Evolutionary conservation across 2,329 filamentous ascomycete genomes (phyloP).

Genomic region (Ophiocordyceps australis): DNA sequence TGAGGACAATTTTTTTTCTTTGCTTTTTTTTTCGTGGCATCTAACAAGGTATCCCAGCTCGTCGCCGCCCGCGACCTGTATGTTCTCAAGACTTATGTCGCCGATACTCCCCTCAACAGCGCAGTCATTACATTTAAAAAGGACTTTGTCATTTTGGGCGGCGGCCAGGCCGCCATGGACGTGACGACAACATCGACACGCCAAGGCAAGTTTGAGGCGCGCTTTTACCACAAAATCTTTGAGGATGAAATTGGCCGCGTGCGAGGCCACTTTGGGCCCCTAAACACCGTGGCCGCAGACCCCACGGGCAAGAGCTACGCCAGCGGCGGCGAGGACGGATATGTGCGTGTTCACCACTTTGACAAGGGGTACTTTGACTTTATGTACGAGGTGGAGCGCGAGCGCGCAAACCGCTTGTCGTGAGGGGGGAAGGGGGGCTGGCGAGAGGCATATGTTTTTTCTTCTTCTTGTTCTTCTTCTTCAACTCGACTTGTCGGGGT

Average conservation of each 20-base stretch:
- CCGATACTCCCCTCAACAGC: constrained; percentile 93
- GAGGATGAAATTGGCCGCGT: constrained; percentile 97
- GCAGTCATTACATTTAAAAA: constrained; percentile 89
- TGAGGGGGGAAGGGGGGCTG: too few relatives aligned
- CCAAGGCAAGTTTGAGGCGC: constrained; percentile 97
- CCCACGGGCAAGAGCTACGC: constrained; percentile 86
- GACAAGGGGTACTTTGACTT: constrained; percentile 99
- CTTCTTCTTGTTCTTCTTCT: too few relatives aligned
- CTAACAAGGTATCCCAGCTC: too few relatives aligned
- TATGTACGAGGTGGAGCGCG: constrained; percentile 94
- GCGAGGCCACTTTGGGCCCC: constrained; percentile 86
- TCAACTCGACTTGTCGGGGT: too few relatives aligned
- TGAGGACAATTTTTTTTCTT: too few relatives aligned
- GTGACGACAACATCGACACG: constrained; percentile 86
- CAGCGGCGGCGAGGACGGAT: constrained; percentile 92
- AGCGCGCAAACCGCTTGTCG: constrained; percentile 35
- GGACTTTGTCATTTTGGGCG: constrained; percentile 93
- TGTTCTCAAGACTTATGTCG: constrained; percentile 78
- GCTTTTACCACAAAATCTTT: constrained; percentile 99
- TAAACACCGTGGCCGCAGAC: constrained; percentile 92
- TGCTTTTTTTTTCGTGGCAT: too few relatives aligned
- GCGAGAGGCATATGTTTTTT: too few relatives aligned
- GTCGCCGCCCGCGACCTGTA: constrained; percentile 72
- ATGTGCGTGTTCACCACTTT: constrained; percentile 96
- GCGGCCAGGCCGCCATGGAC: constrained; percentile 97